phyloP scores from a whole-genome alignment of 2,329 filamentous ascomycete genomes.

The Xylaria multiplex region DNA sequence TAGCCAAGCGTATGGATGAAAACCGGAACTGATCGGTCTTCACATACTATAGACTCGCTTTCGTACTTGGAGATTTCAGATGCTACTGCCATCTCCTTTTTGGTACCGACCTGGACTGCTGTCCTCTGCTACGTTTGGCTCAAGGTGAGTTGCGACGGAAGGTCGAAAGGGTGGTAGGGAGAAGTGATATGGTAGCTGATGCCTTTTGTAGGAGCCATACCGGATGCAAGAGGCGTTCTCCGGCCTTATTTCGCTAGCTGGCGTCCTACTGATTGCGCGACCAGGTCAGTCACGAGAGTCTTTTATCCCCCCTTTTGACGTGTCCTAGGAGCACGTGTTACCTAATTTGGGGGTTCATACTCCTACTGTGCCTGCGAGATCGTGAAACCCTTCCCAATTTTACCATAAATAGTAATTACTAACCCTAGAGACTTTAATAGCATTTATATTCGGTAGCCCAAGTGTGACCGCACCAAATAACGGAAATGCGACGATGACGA shows the following conservation, averaged over 20 bases:
- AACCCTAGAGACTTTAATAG: constrained; percentile 24
- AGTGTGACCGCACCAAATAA: constrained; percentile 18
- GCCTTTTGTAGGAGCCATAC: constrained; percentile 74
- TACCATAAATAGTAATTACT: no score
- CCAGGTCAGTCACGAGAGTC: constrained; percentile 51
- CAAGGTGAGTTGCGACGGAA: constrained; percentile 38
- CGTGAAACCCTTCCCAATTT: no score
- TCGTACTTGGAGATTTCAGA: constrained; percentile 81
- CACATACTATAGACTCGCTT: constrained; percentile 51
- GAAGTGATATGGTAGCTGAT: constrained; percentile 8
- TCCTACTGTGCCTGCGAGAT: no score
- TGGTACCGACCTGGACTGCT: constrained; percentile 75
- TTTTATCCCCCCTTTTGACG: no score
- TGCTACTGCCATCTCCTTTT: constrained; percentile 81
- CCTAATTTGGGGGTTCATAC: no score
- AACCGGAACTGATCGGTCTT: constrained; percentile 1
- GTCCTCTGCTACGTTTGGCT: constrained; percentile 70
- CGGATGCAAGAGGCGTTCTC: constrained; percentile 75
- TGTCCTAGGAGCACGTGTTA: no score
- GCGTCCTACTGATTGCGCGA: constrained; percentile 79
- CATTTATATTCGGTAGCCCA: constrained; percentile 61
- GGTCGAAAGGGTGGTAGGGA: not conserved
- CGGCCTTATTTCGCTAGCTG: constrained; percentile 73
- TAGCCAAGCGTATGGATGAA: not conserved
- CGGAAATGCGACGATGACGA: constrained; percentile 8